A percentile compares a stretch with the other conserved stretches of the same genome.
These are phyloP conservation scores for Alternaria gansuensis DNA, from an alignment of 2,329 filamentous ascomycete genomes.

Conservation along the genomic window DNA sequence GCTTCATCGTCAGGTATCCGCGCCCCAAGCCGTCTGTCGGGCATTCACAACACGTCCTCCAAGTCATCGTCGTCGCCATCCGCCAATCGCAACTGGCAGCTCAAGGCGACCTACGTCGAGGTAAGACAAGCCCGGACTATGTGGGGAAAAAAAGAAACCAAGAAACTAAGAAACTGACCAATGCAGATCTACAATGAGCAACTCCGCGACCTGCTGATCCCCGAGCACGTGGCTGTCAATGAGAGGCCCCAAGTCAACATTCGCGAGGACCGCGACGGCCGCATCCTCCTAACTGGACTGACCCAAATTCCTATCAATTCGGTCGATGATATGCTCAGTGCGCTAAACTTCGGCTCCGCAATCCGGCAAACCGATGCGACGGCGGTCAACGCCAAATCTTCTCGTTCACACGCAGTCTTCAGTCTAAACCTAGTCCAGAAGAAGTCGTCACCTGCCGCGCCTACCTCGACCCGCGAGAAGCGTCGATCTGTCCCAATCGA, in stretches of 20 bases:
- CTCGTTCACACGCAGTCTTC: conserved; percentile 96
- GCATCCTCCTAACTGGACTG: conserved; percentile 91
- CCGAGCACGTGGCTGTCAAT: conserved; percentile 72
- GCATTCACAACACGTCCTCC: conserved; percentile 55
- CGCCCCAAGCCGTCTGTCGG: conserved; percentile 72
- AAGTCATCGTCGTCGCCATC: conserved; percentile 56
- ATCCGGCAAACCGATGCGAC: conserved; percentile 98
- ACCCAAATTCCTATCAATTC: conserved; percentile 89
- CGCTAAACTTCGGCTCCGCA: conserved; percentile 88
- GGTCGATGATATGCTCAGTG: conserved; percentile 87
- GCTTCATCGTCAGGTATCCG: conserved; percentile 79
- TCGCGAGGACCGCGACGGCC: conserved; percentile 91
- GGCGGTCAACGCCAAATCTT: conserved; percentile 96
- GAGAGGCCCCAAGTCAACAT: conserved; percentile 88
- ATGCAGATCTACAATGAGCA: conserved; percentile 94
- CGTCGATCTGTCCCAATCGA: conserved; percentile 88
- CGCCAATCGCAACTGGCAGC: conserved; percentile 81
- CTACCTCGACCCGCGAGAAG: conserved; percentile 72
- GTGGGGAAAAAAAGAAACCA: conserved; percentile 2
- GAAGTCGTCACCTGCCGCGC: conserved; percentile 64
- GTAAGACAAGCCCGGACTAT: conserved; percentile 47
- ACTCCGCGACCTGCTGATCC: conserved; percentile 84
- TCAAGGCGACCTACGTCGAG: conserved; percentile 91
- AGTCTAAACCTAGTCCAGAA: conserved; percentile 92
- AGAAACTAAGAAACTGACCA: conserved; percentile 24